phyloP scores from a whole-genome alignment of 2,329 filamentous ascomycete species.

The Ophiostoma pallidulum region DNA sequence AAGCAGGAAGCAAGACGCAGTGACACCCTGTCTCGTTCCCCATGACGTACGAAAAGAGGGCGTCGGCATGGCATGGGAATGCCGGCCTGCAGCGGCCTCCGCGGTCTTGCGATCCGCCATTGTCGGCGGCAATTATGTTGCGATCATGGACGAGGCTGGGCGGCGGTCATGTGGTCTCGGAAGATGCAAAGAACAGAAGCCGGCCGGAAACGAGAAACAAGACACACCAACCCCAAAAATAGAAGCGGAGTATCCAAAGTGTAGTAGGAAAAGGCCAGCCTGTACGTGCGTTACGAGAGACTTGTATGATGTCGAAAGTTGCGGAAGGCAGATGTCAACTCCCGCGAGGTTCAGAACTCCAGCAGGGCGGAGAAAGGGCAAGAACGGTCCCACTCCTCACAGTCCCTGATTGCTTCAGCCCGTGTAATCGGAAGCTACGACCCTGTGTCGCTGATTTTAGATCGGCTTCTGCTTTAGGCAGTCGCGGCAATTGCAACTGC shows the following conservation, averaged over 20 bases:
- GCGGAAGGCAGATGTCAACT: too few species aligned
- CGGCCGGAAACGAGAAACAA: too few species aligned
- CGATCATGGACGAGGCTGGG: not conserved
- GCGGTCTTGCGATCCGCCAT: slow-evolving; percentile 39
- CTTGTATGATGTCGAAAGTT: not conserved
- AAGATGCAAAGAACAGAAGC: not conserved
- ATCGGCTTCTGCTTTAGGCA: not conserved
- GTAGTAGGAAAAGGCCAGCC: not conserved
- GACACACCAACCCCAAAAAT: too few species aligned
- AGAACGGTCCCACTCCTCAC: too few species aligned
- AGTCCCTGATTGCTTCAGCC: too few species aligned
- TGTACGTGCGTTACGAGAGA: too few species aligned
- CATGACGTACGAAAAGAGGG: slow-evolving; percentile 38
- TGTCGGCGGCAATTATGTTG: slow-evolving; percentile 8
- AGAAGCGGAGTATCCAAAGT: too few species aligned
- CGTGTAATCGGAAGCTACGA: not conserved
- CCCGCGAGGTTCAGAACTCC: too few species aligned
- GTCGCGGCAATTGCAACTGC: slow-evolving; percentile 10
- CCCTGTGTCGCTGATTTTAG: not conserved
- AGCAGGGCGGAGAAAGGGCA: slow-evolving; percentile 7
- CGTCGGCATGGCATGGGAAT: slow-evolving; percentile 35
- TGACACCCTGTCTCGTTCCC: too few species aligned
- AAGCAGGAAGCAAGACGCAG: too few species aligned
- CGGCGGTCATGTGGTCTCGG: not conserved
- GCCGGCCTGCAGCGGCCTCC: slow-evolving; percentile 33